These are phyloP conservation scores for Tephrocybe sp. DNA, from an alignment of 768 basidiomycete genomes.

Conservation along the genomic window DNA sequence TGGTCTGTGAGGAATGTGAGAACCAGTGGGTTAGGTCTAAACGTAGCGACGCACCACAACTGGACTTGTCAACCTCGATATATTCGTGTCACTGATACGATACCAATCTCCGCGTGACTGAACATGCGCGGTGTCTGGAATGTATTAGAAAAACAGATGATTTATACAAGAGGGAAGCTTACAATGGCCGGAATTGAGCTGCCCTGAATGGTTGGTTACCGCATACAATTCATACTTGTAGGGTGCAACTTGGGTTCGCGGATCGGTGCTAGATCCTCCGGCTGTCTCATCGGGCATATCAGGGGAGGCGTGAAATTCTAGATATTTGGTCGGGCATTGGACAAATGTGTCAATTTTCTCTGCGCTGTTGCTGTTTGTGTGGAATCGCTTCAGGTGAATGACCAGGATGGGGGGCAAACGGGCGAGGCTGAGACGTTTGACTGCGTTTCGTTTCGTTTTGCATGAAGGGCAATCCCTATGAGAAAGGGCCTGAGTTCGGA, in stretches of 20 bases:
- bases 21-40: background rate
- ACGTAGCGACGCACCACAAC: constrained; percentile 71
- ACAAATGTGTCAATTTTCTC: constrained; percentile 96
- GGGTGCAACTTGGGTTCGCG: constrained; percentile 79
- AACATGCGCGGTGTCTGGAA: constrained; percentile 87
- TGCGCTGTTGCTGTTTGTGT: constrained; percentile 85
- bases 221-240: constrained; percentile 93
- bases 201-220: constrained; percentile 96
- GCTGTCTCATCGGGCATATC: constrained; percentile 67
- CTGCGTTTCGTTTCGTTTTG: constrained; percentile 82
- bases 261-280: constrained; percentile 54
- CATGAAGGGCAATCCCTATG: constrained; percentile 88
- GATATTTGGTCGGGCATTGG: constrained; percentile 71
- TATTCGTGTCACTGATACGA: constrained; percentile 3
- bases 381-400: constrained; percentile 91
- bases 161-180: constrained; percentile 29
- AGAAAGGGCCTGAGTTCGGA: background rate
- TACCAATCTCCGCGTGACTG: constrained; percentile 83
- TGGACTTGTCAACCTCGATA: constrained; percentile 26
- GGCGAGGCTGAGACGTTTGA: constrained; percentile 85
- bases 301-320: constrained; percentile 51
- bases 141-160: constrained; percentile 3
- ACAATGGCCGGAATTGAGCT: constrained; percentile 95
- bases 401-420: constrained; percentile 91
- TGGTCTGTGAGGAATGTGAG: constrained; percentile 28